These are phyloP conservation scores for Debaryomyces subglobosus DNA, from an alignment of 1,139 yeast genomes.

Conservation along the genomic window DNA sequence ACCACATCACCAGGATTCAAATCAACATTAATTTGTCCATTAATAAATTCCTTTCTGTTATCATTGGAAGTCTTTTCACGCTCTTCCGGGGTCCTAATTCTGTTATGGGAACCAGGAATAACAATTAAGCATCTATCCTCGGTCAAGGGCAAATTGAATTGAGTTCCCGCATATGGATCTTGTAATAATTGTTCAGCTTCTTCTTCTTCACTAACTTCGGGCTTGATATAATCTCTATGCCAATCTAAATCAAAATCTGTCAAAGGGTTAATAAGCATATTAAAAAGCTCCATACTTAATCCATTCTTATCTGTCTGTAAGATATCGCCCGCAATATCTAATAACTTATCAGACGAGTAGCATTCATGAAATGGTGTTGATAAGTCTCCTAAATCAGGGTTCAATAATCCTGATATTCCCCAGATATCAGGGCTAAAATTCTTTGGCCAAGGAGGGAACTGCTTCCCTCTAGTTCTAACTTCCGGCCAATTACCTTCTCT, in stretches of 20 bases:
- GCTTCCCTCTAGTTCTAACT: constrained; percentile 58
- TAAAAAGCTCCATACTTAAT: constrained; percentile 55
- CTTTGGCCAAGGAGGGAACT: constrained; percentile 63
- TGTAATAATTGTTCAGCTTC: constrained; percentile 43
- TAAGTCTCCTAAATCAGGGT: constrained; percentile 50
- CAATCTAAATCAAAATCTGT: constrained; percentile 59
- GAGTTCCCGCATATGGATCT: constrained; percentile 56
- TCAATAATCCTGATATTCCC: constrained; percentile 56
- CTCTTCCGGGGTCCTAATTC: constrained; percentile 52
- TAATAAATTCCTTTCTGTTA: constrained; percentile 39
- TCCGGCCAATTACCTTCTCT: constrained; percentile 56
- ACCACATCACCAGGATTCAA: constrained; percentile 58
- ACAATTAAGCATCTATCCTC: constrained; percentile 54
- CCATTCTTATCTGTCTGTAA: constrained; percentile 41
- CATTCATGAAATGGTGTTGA: constrained; percentile 47
- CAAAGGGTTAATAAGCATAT: constrained; percentile 59
- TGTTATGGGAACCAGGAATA: constrained; percentile 52
- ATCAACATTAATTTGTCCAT: constrained; percentile 45
- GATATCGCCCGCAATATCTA: constrained; percentile 47
- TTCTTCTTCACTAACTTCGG: constrained; percentile 51
- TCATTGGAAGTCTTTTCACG: constrained; percentile 43
- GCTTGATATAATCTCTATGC: constrained; percentile 59
- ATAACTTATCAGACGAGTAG: constrained; percentile 46
- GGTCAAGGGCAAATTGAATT: constrained; percentile 56
- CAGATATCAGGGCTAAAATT: constrained; percentile 59